These are phyloP conservation scores for Phytophthora colocasiae DNA, from an alignment of 352 stramenopile genomes.

Conservation along the genomic window DNA sequence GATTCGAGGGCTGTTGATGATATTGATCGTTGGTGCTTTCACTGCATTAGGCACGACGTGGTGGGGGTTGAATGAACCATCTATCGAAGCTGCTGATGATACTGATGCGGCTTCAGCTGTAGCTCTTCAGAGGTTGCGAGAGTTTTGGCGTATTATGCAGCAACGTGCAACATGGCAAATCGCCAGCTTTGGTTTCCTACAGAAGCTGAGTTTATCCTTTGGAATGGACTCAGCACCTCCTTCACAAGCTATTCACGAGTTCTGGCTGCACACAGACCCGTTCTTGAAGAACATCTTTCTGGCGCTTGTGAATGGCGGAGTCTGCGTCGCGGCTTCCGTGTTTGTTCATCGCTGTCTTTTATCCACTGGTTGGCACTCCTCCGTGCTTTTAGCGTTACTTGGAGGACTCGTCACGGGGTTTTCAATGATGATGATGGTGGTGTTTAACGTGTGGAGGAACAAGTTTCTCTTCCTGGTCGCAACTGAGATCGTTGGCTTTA, in stretches of 20 bases:
- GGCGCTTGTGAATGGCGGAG: slow-evolving; percentile 49
- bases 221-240: slow-evolving; percentile 60
- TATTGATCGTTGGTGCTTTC: slow-evolving; percentile 41
- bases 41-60: slow-evolving; percentile 43
- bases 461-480: slow-evolving; percentile 72
- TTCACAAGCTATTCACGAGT: slow-evolving; percentile 59
- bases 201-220: slow-evolving; percentile 61
- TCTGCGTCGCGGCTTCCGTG: slow-evolving; percentile 64
- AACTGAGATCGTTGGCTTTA: slow-evolving; percentile 60
- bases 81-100: not conserved
- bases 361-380: slow-evolving; percentile 65
- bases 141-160: slow-evolving; percentile 68
- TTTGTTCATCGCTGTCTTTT: slow-evolving; percentile 65
- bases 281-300: slow-evolving; percentile 69
- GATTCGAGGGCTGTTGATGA: slow-evolving; percentile 46
- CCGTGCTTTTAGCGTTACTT: slow-evolving; percentile 61
- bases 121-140: slow-evolving; percentile 21
- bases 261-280: slow-evolving; percentile 71
- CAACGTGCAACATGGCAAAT: slow-evolving; percentile 79
- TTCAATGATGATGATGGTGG: slow-evolving; percentile 48
- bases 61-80: slow-evolving; percentile 50
- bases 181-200: slow-evolving; percentile 69
- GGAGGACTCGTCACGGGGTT: slow-evolving; percentile 46
- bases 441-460: slow-evolving; percentile 68
- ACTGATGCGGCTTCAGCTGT: not conserved